Conservation (phyloP, 176 grass and related monocot species). For the Avena eriantha region DNA sequence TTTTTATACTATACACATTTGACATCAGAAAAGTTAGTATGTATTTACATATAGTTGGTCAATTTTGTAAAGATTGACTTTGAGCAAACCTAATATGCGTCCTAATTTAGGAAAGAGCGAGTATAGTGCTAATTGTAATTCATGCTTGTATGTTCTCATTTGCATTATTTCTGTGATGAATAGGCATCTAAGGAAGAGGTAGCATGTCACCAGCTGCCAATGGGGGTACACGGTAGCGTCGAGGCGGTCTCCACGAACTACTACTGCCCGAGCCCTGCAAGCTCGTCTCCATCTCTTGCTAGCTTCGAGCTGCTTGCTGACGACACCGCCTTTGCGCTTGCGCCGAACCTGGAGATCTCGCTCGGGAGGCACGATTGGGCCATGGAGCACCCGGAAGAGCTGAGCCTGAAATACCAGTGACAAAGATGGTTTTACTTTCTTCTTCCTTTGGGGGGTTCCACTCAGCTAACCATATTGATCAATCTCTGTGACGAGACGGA, state of each 20-base stretch:
- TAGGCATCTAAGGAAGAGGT: constrained; percentile 44
- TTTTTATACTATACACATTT: too few relatives aligned
- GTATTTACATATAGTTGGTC: too few relatives aligned
- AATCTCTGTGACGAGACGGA: constrained; percentile 16
- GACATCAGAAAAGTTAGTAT: too few relatives aligned
- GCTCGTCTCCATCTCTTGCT: constrained; percentile 42
- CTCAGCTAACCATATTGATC: constrained; percentile 40
- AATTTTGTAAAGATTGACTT: too few relatives aligned
- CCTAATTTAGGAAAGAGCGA: too few relatives aligned
- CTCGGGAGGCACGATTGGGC: constrained; percentile 76
- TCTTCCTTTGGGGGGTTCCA: not conserved
- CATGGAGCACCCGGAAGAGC: constrained; percentile 36
- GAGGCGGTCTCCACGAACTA: constrained; percentile 29
- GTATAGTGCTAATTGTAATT: too few relatives aligned
- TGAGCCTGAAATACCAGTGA: constrained; percentile 57
- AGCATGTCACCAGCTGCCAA: constrained; percentile 18
- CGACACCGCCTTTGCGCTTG: not conserved
- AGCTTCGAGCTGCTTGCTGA: constrained; percentile 48
- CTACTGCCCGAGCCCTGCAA: constrained; percentile 42
- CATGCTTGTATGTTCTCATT: not conserved
- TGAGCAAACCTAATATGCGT: too few relatives aligned
- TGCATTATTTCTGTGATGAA: constrained; percentile 1
- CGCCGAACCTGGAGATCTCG: constrained; percentile 80
- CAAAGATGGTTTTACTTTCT: not conserved
- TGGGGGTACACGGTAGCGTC: constrained; percentile 26